A percentile compares a stretch with the other conserved stretches of the same genome.
phyloP scores from a whole-genome alignment of 257 asterid genomes.

The Solanum pimpinellifolium region DNA sequence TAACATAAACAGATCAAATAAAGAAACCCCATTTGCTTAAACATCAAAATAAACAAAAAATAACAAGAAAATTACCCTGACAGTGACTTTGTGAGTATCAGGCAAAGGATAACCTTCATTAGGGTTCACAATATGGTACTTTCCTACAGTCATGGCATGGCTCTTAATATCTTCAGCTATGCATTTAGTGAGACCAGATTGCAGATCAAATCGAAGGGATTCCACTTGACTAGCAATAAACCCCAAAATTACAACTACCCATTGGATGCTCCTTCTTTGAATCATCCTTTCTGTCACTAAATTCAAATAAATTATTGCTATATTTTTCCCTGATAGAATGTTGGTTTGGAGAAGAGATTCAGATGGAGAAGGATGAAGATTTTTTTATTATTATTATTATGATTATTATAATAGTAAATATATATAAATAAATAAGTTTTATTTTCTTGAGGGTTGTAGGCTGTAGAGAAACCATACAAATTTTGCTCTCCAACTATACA shows the following conservation, averaged over 20 bases:
- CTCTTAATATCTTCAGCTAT: constrained; percentile 87
- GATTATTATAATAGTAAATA: background rate
- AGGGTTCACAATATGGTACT: constrained; percentile 71
- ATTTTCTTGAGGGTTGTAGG: background rate
- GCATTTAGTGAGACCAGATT: constrained; percentile 86
- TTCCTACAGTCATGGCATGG: constrained; percentile 91
- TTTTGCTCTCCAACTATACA: background rate
- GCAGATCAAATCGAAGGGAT: constrained; percentile 76
- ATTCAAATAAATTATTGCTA: background rate
- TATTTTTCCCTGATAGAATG: background rate
- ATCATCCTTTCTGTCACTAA: background rate
- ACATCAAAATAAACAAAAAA: background rate
- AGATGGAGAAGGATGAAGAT: background rate
- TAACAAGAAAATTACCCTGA: constrained; percentile 44
- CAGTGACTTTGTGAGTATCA: constrained; percentile 78
- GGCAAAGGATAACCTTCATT: constrained; percentile 74
- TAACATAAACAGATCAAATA: background rate
- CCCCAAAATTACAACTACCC: constrained; percentile 25
- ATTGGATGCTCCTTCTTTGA: background rate
- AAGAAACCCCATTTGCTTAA: background rate
- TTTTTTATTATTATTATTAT: no score
- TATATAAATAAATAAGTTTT: background rate
- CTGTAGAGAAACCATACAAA: background rate
- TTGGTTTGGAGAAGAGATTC: background rate
- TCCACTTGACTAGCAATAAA: constrained; percentile 35